These are phyloP conservation scores for Coniochaeta sp. DNA, from an alignment of 2,329 filamentous ascomycete genomes.

Conservation along the genomic window DNA sequence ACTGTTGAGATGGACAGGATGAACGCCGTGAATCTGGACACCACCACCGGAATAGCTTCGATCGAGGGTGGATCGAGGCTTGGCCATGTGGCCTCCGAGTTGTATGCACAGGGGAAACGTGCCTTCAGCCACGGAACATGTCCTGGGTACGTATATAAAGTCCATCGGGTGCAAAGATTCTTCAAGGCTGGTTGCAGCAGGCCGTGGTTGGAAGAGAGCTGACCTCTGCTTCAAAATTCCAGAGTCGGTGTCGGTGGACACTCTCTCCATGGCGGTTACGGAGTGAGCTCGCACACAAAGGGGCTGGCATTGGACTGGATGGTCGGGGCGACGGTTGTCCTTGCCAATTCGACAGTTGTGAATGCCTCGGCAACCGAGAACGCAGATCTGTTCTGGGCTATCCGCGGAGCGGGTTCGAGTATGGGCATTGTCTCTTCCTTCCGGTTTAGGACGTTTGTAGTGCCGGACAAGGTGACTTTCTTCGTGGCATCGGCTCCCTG, in stretches of 20 bases:
- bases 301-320: conserved; percentile 28
- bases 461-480: conserved; percentile 23
- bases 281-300: conserved; percentile 26
- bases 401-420: conserved; percentile 31
- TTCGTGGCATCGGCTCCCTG: conserved; percentile 21
- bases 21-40: conserved; percentile 32
- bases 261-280: conserved; percentile 30
- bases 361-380: conserved; percentile 25
- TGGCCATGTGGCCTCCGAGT: conserved; percentile 34
- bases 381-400: conserved; percentile 33
- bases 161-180: background rate
- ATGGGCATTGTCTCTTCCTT: conserved; percentile 32
- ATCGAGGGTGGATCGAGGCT: conserved; percentile 42
- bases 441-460: conserved; percentile 29
- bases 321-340: conserved; percentile 25
- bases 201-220: background rate
- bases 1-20: conserved; percentile 39
- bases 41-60: conserved; percentile 29
- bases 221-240: background rate
- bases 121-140: conserved; percentile 46
- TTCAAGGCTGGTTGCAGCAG: background rate
- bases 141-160: conserved; percentile 31
- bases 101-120: conserved; percentile 28
- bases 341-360: conserved; percentile 28
- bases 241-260: conserved; percentile 33